Conservation (phyloP, 805 yeast genomes). For the Teunomyces cretensis region DNA sequence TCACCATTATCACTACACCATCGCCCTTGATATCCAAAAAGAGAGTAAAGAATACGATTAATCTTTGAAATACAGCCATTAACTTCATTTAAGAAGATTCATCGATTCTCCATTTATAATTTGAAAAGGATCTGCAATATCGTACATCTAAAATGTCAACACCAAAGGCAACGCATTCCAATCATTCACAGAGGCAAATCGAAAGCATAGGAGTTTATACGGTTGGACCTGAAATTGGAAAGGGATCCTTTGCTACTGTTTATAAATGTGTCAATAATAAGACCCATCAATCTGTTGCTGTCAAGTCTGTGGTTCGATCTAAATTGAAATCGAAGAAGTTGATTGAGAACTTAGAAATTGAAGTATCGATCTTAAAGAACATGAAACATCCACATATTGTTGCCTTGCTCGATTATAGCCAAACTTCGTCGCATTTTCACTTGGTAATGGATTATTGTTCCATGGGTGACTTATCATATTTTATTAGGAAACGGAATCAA, state of each 20-base stretch:
- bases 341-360: constrained; percentile 87
- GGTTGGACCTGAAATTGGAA: constrained; percentile 85
- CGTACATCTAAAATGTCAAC: background rate
- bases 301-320: constrained; percentile 82
- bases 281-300: constrained; percentile 69
- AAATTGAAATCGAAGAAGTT: constrained; percentile 83
- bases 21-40: too few species aligned
- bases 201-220: constrained; percentile 47
- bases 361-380: constrained; percentile 83
- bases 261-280: constrained; percentile 71
- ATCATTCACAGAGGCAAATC: background rate
- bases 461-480: constrained; percentile 87
- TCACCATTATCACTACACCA: too few species aligned
- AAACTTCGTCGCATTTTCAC: constrained; percentile 77
- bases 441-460: constrained; percentile 96
- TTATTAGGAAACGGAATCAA: constrained; percentile 75
- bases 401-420: constrained; percentile 75
- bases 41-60: too few species aligned
- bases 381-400: constrained; percentile 94
- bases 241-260: constrained; percentile 94
- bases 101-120: too few species aligned
- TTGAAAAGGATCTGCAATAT: too few species aligned
- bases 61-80: too few species aligned
- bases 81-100: background rate
- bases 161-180: background rate